Conservation (phyloP, 108 stramenopile species). For the Schizochytrium sp. region DNA sequence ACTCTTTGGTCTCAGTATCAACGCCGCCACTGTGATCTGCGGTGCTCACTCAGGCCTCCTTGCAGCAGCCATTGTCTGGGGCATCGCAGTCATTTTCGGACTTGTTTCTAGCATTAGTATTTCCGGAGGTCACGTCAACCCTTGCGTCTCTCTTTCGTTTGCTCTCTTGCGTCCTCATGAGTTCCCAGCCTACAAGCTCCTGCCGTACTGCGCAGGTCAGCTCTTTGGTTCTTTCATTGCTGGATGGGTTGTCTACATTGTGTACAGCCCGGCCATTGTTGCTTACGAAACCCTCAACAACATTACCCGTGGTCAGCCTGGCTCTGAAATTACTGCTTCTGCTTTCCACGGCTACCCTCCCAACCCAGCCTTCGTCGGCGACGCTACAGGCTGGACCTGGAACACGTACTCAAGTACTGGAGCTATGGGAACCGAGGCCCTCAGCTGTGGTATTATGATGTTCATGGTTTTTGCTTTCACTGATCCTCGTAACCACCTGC, state of each 20-base stretch:
- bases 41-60: not conserved
- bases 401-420: too few relatives aligned
- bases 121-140: conserved; percentile 58
- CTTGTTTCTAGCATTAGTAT: not conserved
- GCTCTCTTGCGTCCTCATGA: not conserved
- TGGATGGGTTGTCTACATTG: not conserved
- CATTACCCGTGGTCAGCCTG: conserved; percentile 5
- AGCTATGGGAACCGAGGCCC: conserved; percentile 67
- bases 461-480: not conserved
- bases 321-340: not conserved
- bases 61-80: conserved; percentile 12
- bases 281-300: not conserved
- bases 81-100: conserved; percentile 13
- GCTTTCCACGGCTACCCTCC: not conserved
- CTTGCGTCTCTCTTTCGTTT: not conserved
- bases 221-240: not conserved
- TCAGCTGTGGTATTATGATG: conserved; percentile 62
- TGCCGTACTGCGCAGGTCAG: conserved; percentile 7
- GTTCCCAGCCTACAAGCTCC: not conserved
- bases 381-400: not conserved
- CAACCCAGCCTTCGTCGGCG: not conserved
- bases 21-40: not conserved
- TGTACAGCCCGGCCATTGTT: not conserved
- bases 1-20: conserved; percentile 22
- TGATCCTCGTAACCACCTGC: not conserved